phyloP scores from a whole-genome alignment of 1,284 basidiomycete species.

The Erythrobasidium hasegawianum region DNA sequence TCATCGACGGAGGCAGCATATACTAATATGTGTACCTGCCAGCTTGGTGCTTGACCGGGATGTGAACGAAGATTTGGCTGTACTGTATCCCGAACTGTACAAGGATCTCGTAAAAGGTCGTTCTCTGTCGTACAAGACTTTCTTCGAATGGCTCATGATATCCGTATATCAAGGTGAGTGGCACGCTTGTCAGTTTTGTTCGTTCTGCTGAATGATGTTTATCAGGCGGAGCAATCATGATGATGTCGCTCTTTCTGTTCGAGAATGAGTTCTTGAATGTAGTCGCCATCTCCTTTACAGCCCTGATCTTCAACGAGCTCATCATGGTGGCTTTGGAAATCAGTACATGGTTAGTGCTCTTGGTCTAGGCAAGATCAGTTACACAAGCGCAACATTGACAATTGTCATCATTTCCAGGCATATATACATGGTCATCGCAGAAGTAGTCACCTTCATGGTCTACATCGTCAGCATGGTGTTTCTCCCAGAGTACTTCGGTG shows the following conservation, averaged over 20 bases:
- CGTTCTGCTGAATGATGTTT: neutral
- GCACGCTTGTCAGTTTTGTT: too few relatives aligned
- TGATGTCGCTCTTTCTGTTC: slow-evolving; percentile 90
- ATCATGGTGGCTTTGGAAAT: slow-evolving; percentile 97
- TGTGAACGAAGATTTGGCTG: slow-evolving; percentile 89
- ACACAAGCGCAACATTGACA: too few relatives aligned
- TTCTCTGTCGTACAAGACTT: slow-evolving; percentile 89
- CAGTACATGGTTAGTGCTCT: slow-evolving; percentile 76
- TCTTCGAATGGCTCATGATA: slow-evolving; percentile 97
- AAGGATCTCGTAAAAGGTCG: slow-evolving; percentile 98
- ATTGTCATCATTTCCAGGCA: too few relatives aligned
- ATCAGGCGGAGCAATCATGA: slow-evolving; percentile 90
- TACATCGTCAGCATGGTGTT: slow-evolving; percentile 91
- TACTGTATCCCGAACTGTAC: slow-evolving; percentile 96
- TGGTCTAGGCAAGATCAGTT: too few relatives aligned
- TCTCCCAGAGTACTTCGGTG: slow-evolving; percentile 94
- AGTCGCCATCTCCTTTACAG: slow-evolving; percentile 97
- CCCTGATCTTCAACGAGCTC: slow-evolving; percentile 91
- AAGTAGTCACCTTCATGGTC: slow-evolving; percentile 80
- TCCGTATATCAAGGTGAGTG: slow-evolving; percentile 92
- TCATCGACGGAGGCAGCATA: slow-evolving; percentile 50
- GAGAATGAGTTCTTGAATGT: slow-evolving; percentile 98
- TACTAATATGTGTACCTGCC: slow-evolving; percentile 94
- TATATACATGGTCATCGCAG: slow-evolving; percentile 88
- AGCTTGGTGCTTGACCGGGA: slow-evolving; percentile 93